phyloP scores from a whole-genome alignment of 1,139 yeast species.

The Taphrina communis region DNA sequence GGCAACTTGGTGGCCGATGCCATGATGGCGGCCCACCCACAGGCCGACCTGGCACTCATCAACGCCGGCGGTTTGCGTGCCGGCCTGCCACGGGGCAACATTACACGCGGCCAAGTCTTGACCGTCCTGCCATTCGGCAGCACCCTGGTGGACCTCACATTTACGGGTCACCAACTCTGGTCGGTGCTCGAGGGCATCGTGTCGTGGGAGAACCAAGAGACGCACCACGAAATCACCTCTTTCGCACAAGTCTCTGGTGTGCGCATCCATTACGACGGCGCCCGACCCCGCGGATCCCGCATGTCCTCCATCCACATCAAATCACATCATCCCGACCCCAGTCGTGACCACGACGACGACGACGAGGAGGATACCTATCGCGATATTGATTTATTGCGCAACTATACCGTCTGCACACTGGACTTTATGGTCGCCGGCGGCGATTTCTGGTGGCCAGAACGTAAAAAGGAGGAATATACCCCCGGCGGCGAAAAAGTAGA shows the following conservation, averaged over 20 bases:
- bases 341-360: background rate
- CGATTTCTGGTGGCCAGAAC: constrained; percentile 41
- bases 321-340: too few relatives aligned
- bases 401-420: constrained; percentile 33
- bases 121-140: constrained; percentile 37
- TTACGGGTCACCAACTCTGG: constrained; percentile 38
- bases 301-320: constrained; percentile 14
- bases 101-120: constrained; percentile 35
- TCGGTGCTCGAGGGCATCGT: constrained; percentile 31
- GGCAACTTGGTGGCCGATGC: constrained; percentile 38
- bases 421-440: constrained; percentile 40
- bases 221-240: constrained; percentile 33
- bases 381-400: constrained; percentile 1
- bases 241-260: constrained; percentile 36
- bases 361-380: background rate
- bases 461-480: background rate
- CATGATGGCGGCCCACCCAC: constrained; percentile 37
- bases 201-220: constrained; percentile 35
- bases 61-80: constrained; percentile 41
- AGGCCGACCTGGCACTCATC: constrained; percentile 21
- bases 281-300: constrained; percentile 28
- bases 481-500: constrained; percentile 25
- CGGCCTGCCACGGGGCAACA: constrained; percentile 30
- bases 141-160: constrained; percentile 27
- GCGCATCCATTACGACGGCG: constrained; percentile 19